phyloP scores from a whole-genome alignment of 805 yeast species.

The Metschnikowia sp. region DNA sequence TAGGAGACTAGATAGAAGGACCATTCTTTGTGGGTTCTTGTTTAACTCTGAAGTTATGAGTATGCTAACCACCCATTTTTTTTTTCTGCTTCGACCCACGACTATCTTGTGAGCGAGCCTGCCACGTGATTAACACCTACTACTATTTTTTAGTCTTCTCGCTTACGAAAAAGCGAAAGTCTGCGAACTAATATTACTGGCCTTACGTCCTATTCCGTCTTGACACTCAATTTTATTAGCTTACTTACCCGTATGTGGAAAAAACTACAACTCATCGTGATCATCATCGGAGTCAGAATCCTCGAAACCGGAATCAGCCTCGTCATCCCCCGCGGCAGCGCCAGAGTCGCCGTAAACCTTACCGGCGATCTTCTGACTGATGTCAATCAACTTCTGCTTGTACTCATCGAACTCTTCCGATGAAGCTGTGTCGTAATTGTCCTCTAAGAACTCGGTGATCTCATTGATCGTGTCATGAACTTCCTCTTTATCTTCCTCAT shows the following conservation, averaged over 20 bases:
- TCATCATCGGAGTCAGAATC: slow-evolving; percentile 42
- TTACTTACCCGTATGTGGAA: background rate
- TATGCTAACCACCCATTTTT: background rate
- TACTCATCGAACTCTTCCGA: slow-evolving; percentile 93
- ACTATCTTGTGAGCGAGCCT: slow-evolving; percentile 3
- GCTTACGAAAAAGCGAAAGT: background rate
- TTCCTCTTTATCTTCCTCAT: slow-evolving; percentile 88
- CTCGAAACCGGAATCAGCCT: slow-evolving; percentile 27
- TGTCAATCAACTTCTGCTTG: slow-evolving; percentile 72
- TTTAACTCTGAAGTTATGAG: background rate
- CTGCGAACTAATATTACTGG: background rate
- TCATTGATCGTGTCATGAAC: slow-evolving; percentile 84
- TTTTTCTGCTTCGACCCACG: slow-evolving; percentile 9
- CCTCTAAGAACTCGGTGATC: slow-evolving; percentile 75
- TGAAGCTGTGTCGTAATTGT: slow-evolving; percentile 78
- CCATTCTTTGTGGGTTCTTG: slow-evolving; percentile 13
- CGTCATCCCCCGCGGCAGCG: slow-evolving; percentile 41
- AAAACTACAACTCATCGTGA: slow-evolving; percentile 41
- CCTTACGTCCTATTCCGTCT: background rate
- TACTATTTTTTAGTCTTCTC: too few species aligned
- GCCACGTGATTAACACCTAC: slow-evolving; percentile 7
- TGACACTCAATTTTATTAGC: background rate
- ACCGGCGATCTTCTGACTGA: slow-evolving; percentile 89
- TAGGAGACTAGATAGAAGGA: slow-evolving; percentile 15
- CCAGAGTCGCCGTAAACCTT: slow-evolving; percentile 57